These are phyloP conservation scores for Coemansia sp. DNA, from an alignment of 192 early-diverging fungal species.

Conservation along the genomic window DNA sequence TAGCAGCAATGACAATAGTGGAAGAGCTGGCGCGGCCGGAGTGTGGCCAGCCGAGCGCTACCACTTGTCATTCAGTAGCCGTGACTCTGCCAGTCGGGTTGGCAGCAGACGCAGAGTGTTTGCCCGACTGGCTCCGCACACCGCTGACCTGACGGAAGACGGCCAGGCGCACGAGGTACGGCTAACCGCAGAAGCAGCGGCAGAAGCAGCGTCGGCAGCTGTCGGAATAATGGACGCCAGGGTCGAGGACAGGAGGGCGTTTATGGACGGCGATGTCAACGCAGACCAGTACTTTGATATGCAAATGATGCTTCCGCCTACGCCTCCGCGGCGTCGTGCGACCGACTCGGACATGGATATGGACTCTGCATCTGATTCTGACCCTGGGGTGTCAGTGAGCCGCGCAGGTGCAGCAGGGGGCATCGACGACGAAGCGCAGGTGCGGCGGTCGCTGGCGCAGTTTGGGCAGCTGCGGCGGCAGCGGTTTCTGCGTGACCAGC, in stretches of 20 bases:
- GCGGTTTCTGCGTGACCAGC: conserved; percentile 39
- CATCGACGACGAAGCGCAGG: not conserved
- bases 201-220: not conserved
- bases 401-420: not conserved
- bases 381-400: not conserved
- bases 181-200: too few relatives aligned
- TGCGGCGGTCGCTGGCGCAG: conserved; percentile 23
- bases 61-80: conserved; percentile 30
- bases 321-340: conserved; percentile 26
- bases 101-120: conserved; percentile 38
- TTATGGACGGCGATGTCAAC: conserved; percentile 2
- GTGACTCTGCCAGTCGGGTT: not conserved
- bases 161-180: not conserved
- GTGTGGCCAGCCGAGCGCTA: conserved; percentile 10
- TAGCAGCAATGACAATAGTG: not conserved
- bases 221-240: conserved; percentile 8
- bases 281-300: conserved; percentile 21
- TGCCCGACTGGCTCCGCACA: conserved; percentile 36
- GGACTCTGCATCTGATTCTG: conserved; percentile 7
- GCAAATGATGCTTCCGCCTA: conserved; percentile 28
- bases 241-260: not conserved
- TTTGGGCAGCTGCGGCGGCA: conserved; percentile 28
- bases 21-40: not conserved
- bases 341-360: conserved; percentile 22
- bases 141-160: conserved; percentile 2